Conservation (phyloP, 2,329 filamentous ascomycete genomes). For the Monosporascus sp. region DNA sequence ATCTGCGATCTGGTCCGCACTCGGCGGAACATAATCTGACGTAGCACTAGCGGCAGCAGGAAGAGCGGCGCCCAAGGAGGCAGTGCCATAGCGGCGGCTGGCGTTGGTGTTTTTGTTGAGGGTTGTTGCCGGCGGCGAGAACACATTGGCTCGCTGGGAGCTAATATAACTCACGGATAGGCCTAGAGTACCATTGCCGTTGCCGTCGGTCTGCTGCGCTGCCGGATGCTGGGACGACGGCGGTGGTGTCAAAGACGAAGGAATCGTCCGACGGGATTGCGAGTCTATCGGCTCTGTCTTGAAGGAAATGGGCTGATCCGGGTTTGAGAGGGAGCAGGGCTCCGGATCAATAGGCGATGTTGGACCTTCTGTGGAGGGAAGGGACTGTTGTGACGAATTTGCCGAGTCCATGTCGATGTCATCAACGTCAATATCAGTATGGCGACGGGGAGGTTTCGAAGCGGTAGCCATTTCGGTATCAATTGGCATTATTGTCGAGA, state of each 20-base stretch:
- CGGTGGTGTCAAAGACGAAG: slow-evolving; percentile 54
- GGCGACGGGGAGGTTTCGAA: neutral
- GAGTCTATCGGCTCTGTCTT: slow-evolving; percentile 47
- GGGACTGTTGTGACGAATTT: slow-evolving; percentile 44
- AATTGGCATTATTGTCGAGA: neutral
- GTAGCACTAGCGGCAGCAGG: slow-evolving; percentile 4
- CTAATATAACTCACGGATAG: slow-evolving; percentile 27
- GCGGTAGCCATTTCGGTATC: neutral
- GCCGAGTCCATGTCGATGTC: slow-evolving; percentile 6
- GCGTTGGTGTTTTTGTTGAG: slow-evolving; percentile 22
- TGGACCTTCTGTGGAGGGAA: slow-evolving; percentile 54
- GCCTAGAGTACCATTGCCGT: slow-evolving; percentile 12
- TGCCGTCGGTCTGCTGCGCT: slow-evolving; percentile 12
- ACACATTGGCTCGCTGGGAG: slow-evolving; percentile 43
- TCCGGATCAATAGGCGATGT: slow-evolving; percentile 46
- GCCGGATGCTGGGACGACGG: slow-evolving; percentile 46
- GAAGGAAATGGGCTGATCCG: slow-evolving; percentile 31
- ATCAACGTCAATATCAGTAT: slow-evolving; percentile 5
- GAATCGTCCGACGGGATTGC: slow-evolving; percentile 41
- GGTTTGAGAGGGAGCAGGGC: slow-evolving; percentile 7
- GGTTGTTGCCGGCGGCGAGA: slow-evolving; percentile 50
- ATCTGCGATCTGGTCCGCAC: slow-evolving; percentile 44
- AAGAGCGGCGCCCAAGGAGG: slow-evolving; percentile 11
- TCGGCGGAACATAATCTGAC: slow-evolving; percentile 42
- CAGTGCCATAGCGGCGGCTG: slow-evolving; percentile 21